Conservation (phyloP, 352 stramenopile genomes). For the Aphanomyces stellatus region DNA sequence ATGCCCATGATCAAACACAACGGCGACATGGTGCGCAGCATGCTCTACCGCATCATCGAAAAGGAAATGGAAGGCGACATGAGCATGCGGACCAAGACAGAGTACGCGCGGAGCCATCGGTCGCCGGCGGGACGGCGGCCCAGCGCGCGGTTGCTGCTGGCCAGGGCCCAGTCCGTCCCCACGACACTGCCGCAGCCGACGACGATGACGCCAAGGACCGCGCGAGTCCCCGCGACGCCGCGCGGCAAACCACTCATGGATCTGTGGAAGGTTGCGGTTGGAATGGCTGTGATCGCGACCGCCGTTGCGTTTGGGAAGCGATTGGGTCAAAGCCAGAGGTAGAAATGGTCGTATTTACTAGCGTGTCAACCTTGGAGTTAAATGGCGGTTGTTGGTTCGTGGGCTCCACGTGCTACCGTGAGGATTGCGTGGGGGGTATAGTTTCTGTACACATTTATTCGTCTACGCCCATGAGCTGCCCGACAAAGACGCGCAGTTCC, state of each 20-base stretch:
- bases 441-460: too few species aligned
- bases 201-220: too few species aligned
- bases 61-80: slow-evolving; percentile 42
- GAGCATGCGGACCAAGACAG: neutral
- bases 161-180: neutral
- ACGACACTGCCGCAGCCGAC: too few species aligned
- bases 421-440: too few species aligned
- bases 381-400: too few species aligned
- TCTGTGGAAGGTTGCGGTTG: neutral
- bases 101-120: slow-evolving; percentile 1
- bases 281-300: neutral
- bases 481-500: slow-evolving; percentile 19
- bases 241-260: too few species aligned
- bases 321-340: too few species aligned
- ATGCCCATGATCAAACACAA: slow-evolving; percentile 80
- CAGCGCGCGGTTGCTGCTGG: neutral
- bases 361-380: too few species aligned
- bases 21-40: slow-evolving; percentile 58
- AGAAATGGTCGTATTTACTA: too few species aligned
- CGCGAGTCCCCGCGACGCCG: too few species aligned
- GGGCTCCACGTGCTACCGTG: too few species aligned
- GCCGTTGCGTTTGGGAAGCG: too few species aligned
- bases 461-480: slow-evolving; percentile 1
- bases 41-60: slow-evolving; percentile 83
- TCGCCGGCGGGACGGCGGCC: neutral